Percentiles rank a stretch among this genome's conserved stretches.
Evolutionary conservation across 2,329 filamentous ascomycete species (phyloP).

Genomic region (Diaporthe sp.): DNA sequence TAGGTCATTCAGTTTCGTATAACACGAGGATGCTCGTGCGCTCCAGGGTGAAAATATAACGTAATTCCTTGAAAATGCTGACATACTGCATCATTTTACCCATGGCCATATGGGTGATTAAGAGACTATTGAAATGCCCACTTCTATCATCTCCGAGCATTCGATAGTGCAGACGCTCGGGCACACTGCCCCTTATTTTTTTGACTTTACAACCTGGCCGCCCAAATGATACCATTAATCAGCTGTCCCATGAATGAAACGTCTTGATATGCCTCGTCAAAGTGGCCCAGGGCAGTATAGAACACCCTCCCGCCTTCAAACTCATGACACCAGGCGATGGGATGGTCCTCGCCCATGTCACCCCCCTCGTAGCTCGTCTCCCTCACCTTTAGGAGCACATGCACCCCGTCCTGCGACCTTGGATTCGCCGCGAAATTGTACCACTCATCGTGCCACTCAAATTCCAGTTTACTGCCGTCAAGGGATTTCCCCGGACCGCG

Average conservation of each 20-base stretch:
- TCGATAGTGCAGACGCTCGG: too few species aligned
- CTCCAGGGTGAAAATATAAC: too few species aligned
- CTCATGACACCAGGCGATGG: conserved; percentile 56
- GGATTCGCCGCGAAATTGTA: conserved; percentile 56
- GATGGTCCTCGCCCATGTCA: conserved; percentile 53
- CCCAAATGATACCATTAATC: conserved; percentile 47
- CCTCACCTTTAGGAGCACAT: conserved; percentile 53
- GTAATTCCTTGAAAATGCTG: not conserved
- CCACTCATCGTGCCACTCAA: conserved; percentile 57
- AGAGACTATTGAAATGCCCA: too few species aligned
- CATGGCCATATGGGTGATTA: not conserved
- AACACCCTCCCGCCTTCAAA: conserved; percentile 56
- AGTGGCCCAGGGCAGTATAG: conserved; percentile 59
- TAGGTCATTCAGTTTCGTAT: too few species aligned
- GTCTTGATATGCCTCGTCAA: conserved; percentile 55
- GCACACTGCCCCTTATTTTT: not conserved
- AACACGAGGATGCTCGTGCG: too few species aligned
- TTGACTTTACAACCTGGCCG: conserved; percentile 38
- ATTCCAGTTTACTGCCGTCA: conserved; percentile 31
- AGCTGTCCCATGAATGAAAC: conserved; percentile 47
- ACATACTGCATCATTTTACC: not conserved
- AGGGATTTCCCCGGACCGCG: not conserved
- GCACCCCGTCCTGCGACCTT: conserved; percentile 45
- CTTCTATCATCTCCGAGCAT: not conserved
- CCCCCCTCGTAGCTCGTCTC: conserved; percentile 54